Evolutionary conservation across 2,329 filamentous ascomycete species (phyloP), one percentile per base, ranked within the genome.

Genomic region (Endoconidiophora polonica): DNA sequence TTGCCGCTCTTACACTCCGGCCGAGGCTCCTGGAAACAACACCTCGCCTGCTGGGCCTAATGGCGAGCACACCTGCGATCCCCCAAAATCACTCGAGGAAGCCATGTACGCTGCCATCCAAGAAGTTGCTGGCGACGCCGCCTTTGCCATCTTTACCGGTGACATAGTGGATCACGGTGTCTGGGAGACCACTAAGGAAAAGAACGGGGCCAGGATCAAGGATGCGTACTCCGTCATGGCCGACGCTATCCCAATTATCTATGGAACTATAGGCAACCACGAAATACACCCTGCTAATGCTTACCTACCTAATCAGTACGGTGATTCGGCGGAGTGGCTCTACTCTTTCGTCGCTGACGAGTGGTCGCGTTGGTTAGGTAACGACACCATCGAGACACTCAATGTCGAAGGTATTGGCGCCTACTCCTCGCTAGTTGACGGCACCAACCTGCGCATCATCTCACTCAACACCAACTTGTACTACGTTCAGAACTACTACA

Each of bases 401-500:
- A 62, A 61, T 2, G 63, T 66, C 12, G 57, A 60, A 36, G 56
- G 64, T 37, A 67, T 68, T 36, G 74, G 72, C 18, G 67, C 64
- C 12, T 77, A 76, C 58, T 71, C 73, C 3, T 64, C 65, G 6
- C 61, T 64, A 45, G 63, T 70, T 43, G 62, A 67, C 4, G 57
- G 59, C 24, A 66, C 64, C 16, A 72, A 73, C 53, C 62, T 79
- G 23, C 68, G 72, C 22, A 61, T 79, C 56, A 76, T 79, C 57
- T 76, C 73, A 3, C 63, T 78, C 56, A 77, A 74, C 63, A 77
- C 72, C 16, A 75, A 77, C 58, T 60, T 77, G 54, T 77, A 72
- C 61, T 78, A 79, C 59, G 68, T 66, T n/a, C 61, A 68, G 54
- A 78, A 79, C 63, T 74, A 72, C 58, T 73, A 69, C 62, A 59